Base-by-base conservation (phyloP, 805 yeast genomes). In the Kazachstania africana region DNA sequence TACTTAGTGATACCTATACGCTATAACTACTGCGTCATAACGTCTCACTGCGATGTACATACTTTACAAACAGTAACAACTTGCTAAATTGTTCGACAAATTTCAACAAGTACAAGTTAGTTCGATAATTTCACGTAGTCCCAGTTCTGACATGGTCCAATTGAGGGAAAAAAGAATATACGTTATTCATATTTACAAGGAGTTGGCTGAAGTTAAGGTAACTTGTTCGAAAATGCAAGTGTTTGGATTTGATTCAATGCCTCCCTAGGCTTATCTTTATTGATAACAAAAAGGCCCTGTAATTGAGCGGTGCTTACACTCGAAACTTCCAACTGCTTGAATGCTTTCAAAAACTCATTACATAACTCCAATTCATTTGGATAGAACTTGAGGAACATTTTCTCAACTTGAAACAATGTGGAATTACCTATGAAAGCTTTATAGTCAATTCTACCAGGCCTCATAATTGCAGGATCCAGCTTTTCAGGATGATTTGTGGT, bases 401-500 rank as follows among this genome's bases (percentile, higher is more conserved):
- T 59, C 36, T 68, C 64, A 19, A 83, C 77, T 62, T 91, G 98
- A 49, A 68, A 67, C 26, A 71, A 72, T 0, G 88, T 67, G n/a
- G 97, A 97, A 54, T 88, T 82, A 42, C 81, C 91, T 24, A 91
- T 71, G 47, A 77, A 62, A 14, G 75, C 78, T 57, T 84, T 83
- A 55, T 67, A 75, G 52, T 91, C 98, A 20, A 91, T 78, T 57
- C 98, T 68, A 3, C 98, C 98, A 0, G 98, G 98, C 42, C 98
- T 68, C 53, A 91, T 60, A 27, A 91, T 67, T 0, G 98, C 98
- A 1, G 95, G 84, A 48, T 91, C 98, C 24, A 91, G 63, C 40
- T 73, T 73, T 40, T 91, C 97, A 0, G 96, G 95, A 50, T 91
- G 98, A 56, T 91, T 91, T 14, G 98, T 88, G 14, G 98, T 91